Evolutionary conservation across 2,329 filamentous ascomycete species (phyloP), one percentile per base, ranked within the genome.

Genomic region (Ophiostoma piceae): DNA sequence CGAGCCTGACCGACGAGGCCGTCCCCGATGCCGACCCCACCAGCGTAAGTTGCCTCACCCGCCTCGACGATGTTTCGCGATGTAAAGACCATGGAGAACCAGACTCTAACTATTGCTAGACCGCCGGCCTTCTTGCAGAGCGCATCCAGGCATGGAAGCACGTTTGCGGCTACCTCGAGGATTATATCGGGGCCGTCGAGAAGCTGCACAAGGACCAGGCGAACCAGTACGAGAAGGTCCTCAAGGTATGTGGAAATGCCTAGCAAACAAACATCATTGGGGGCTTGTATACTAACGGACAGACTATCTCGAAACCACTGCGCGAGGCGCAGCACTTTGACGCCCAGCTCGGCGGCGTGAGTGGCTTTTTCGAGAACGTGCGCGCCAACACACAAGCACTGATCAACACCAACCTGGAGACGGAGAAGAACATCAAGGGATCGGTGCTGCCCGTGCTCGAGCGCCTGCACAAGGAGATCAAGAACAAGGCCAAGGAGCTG

Each of bases 101-200:
- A 47, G 43, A 60, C 19, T 16, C 16, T 22, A 41, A 9, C 32
- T 57, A 67, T 51, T 32, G 66, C 26, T 73, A 92, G 89, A 91
- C 90, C 29, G 88, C 90, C n/a, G 89, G 86, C 57, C 85, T 98
- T 67, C 89, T 99, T 73, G 85, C 90, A 69, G 92, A 98, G 82
- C 88, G 95, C 74, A 84, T 99, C 72, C 90, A 92, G 76, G 95
- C 95, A 66, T 99, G 93, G 93, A 98, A 97, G 79, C 94, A 98
- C 79, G 92, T 94, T 72, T 92, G 93, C 73, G 92, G 85, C 70
- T 94, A 97, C 77, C 85, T 99, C 66, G 93, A 98, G 80, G 92
- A 96, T 68, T 99, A 97, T 79, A 85, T 98, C 76, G 83, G 82
- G 39, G 89, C 91, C 7, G 92, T 93, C 3, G 93, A 97, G 79